Evolutionary conservation across 2,329 filamentous ascomycete genomes (phyloP).

Genomic region (Talaromyces sp.): DNA sequence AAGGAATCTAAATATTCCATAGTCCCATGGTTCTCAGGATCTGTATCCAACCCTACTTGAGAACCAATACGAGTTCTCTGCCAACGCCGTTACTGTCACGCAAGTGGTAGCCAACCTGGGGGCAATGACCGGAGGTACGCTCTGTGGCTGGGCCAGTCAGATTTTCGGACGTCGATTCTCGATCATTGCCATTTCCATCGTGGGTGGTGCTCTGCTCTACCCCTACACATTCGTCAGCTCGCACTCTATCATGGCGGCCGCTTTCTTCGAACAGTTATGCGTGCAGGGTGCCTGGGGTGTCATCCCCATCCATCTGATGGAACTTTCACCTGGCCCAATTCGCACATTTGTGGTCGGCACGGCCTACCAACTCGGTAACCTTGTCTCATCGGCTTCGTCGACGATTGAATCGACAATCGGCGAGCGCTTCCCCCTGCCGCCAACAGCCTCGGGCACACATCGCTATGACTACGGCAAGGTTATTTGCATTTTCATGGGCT

Average conservation of each 20-base stretch:
- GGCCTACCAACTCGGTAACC: conserved; percentile 59
- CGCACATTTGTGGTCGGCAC: conserved; percentile 60
- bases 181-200: conserved; percentile 58
- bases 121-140: conserved; percentile 62
- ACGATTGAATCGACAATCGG: conserved; percentile 74
- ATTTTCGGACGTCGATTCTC: conserved; percentile 64
- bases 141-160: conserved; percentile 63
- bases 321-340: conserved; percentile 56
- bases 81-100: conserved; percentile 60
- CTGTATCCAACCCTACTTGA: conserved; percentile 56
- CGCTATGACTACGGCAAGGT: conserved; percentile 75
- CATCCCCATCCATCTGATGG: conserved; percentile 65
- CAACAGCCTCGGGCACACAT: conserved; percentile 42
- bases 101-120: conserved; percentile 69
- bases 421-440: conserved; percentile 65
- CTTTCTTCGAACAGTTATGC: conserved; percentile 79
- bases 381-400: conserved; percentile 57
- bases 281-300: conserved; percentile 73
- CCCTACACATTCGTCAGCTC: conserved; percentile 68
- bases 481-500: conserved; percentile 87
- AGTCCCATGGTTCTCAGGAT: conserved; percentile 67
- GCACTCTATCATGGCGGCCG: conserved; percentile 65
- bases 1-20: conserved; percentile 6
- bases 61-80: conserved; percentile 54
- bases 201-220: conserved; percentile 74